phyloP scores from a whole-genome alignment of 1,139 yeast species.

The Nakaseomyces uthaithaninus region DNA sequence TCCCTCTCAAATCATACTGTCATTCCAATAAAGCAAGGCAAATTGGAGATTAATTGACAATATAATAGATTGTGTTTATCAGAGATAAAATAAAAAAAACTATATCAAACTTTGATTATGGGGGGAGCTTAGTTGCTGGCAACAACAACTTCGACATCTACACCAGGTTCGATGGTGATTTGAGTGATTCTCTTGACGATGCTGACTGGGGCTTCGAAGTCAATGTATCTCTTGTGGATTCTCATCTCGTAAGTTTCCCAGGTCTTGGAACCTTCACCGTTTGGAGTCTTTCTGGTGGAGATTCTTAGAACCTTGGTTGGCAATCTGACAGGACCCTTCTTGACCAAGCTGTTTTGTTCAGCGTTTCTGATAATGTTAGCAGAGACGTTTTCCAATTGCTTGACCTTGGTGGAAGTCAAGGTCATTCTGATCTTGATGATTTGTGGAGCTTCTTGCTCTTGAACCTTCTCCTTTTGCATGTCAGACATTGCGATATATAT shows the following conservation, averaged over 20 bases:
- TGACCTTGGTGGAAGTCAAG: conserved; percentile 97
- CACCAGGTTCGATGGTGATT: conserved; percentile 79
- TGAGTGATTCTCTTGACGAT: conserved; percentile 94
- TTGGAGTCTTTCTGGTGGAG: conserved; percentile 99
- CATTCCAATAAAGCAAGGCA: conserved; percentile 3
- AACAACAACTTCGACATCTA: conserved; percentile 49
- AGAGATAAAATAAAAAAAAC: conserved; percentile 6
- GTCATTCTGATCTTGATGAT: conserved; percentile 98
- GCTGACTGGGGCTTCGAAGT: conserved; percentile 94
- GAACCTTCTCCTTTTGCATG: conserved; percentile 76
- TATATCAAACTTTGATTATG: conserved; percentile 3
- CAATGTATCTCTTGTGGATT: conserved; percentile 99
- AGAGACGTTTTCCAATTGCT: conserved; percentile 92
- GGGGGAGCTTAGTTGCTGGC: conserved; percentile 28
- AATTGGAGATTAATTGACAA: conserved; percentile 2
- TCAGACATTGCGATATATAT: conserved; percentile 54
- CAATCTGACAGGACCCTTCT: conserved; percentile 99
- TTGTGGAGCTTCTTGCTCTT: conserved; percentile 73
- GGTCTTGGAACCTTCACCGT: conserved; percentile 99
- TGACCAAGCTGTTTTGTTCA: conserved; percentile 67
- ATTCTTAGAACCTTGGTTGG: conserved; percentile 98
- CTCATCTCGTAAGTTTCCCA: conserved; percentile 99
- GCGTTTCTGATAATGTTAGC: conserved; percentile 87
- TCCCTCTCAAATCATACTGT: neutral
- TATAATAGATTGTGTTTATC: conserved; percentile 1